Evolutionary conservation across 164 flowering plant species (phyloP), one percentile per base, ranked within the genome.

Genomic region (Vitis amurensis): DNA sequence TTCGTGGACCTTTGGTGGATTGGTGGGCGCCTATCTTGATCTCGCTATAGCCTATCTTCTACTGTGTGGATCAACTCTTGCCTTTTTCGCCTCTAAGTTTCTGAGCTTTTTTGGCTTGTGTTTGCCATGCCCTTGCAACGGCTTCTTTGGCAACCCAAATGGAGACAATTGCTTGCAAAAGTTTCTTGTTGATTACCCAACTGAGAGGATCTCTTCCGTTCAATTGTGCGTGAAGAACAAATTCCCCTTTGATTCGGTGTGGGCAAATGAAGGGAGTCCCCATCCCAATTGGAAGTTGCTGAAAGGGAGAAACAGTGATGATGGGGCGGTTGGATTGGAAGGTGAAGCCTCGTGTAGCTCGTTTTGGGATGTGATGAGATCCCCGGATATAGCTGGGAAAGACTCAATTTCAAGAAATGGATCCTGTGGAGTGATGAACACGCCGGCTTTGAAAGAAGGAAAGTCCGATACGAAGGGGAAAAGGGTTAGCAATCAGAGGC

Each of bases 1-100:
- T 9, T 71, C 78, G 8, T 95, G 98, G 99, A 89, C 89, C 0
- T 85, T 92, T 31, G 65, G 71, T 31, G 79, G 74, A 11, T 73
- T 95, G 9, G 87, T 93, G 11, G 98, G 91, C 50, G 96, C 97
- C 13, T 95, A 81, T 80, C 85, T 95, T 60, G 97, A 95, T 77
- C 89, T 95, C 30, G 78, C 80, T 8, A 75, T 95, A 8, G 87
- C 93, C 1, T 90, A 81, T 72, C 68, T 84, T 15, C 71, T 93
- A 50, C 85, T 95, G 8, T 91, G 90, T 73, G 91, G 83, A 58
- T 84, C 98, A 6, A 59, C 87, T 48, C 55, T 86, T 15, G 87
- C 86, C 17, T 95, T 79, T 70, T 67, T 89, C 3, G 79, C 88
- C 1, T 77, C 88, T 2, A 88, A 82, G 64, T 82, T 91, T 78